A percentile compares a stretch with the other conserved stretches of the same genome.
These are phyloP conservation scores for Rugiboletus extremiorientalis DNA, from an alignment of 1,284 basidiomycete genomes.

Conservation along the genomic window DNA sequence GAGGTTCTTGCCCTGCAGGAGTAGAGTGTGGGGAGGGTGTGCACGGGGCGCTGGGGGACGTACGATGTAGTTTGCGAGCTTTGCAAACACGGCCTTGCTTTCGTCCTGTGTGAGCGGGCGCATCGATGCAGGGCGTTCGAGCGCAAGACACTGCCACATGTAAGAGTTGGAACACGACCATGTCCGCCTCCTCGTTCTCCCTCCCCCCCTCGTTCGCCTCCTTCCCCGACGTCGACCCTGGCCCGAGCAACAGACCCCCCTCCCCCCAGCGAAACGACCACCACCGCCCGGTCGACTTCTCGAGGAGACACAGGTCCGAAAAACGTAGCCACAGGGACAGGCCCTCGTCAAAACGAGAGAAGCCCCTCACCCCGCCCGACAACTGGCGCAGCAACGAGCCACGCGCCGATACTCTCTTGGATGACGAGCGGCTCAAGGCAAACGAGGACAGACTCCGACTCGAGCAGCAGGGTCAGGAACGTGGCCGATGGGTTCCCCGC, in stretches of 20 bases:
- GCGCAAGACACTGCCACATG: constrained; percentile 10
- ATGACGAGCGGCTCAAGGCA: constrained; percentile 41
- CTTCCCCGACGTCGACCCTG: constrained; percentile 57
- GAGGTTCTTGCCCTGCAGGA: constrained; percentile 78
- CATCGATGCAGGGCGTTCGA: constrained; percentile 43
- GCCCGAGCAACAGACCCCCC: constrained; percentile 24
- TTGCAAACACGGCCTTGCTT: constrained; percentile 85
- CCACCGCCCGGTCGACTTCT: constrained; percentile 11
- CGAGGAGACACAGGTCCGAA: constrained; percentile 24
- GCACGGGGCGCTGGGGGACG: constrained; percentile 33
- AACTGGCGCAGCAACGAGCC: constrained; percentile 15
- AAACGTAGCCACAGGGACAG: constrained; percentile 28
- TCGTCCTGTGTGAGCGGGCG: constrained; percentile 85
- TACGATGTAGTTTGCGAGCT: constrained; percentile 90
- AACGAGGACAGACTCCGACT: constrained; percentile 35
- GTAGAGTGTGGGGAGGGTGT: background rate
- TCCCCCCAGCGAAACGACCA: constrained; percentile 13
- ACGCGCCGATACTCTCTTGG: constrained; percentile 19
- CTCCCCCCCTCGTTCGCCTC: constrained; percentile 61
- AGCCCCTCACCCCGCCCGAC: constrained; percentile 21
- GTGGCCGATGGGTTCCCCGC: constrained; percentile 30
- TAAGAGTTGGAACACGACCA: constrained; percentile 19
- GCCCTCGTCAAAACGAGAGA: constrained; percentile 26
- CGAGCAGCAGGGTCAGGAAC: constrained; percentile 22
- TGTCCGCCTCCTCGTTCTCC: constrained; percentile 56